Base-by-base conservation (phyloP, 2,329 filamentous ascomycete genomes). In the Talaromyces marneffei region DNA sequence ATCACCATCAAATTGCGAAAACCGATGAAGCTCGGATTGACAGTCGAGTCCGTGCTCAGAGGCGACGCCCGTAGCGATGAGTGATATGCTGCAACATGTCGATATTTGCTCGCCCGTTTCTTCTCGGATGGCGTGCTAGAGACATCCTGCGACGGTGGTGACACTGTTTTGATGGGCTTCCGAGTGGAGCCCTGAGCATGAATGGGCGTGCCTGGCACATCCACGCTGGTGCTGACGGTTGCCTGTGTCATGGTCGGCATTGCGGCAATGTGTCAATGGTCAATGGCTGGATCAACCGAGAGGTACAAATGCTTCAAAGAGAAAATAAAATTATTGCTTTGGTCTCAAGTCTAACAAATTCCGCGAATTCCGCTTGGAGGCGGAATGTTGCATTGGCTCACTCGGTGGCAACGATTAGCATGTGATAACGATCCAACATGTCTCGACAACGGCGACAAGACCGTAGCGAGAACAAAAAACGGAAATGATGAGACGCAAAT, bases 1-100 rank as follows among this genome's bases (percentile, higher is more conserved):
- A 97, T 87, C 40, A 96, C 90, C 91, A 97, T 96, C 65, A 99
- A 83, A 73, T 99, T 99, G 63, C 93, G 83, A 72, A 99, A 97
- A 0, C 94, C 94, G 16, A 96, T 78, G 72, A 97, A 97, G 73
- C 91, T 96, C 23, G 92, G 91, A 2, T 87, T 80, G 10, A 79
- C 79, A 50, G 84, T 77, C 1, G 91, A 85, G 72, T 97, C 94
- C 69, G 92, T 89, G 76, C 91, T 96, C 53, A 97, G 81, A 69
- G 89, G 92, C 25, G 93, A 96, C 7, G 89, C 85, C 62, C 86
- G 85, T 39, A 83, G 77, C 67, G 83, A 74, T 7, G 87, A 86
- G 76, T 99, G 94, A 37, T 95, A 86, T 33, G 92, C 92, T 62
- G 90, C 90, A 65, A 96, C 87, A 84, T 99, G 94, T 66, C 91